phyloP scores from a whole-genome alignment of 768 basidiomycete genomes.

The Tephrocybe sp. region DNA sequence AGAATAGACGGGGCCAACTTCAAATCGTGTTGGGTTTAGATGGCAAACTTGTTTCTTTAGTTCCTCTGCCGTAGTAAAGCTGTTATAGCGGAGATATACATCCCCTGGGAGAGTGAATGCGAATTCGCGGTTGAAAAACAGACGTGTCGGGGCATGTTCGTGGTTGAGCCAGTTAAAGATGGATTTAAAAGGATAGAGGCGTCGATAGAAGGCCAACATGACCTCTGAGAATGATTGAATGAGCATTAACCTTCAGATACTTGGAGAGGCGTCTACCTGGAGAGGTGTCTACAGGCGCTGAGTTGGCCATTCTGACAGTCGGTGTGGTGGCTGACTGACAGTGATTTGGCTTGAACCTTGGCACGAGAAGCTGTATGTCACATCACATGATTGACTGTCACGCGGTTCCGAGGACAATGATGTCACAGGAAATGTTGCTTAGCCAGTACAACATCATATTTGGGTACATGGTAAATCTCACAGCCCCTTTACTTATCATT shows the following conservation, averaged over 20 bases:
- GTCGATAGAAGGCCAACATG: slow-evolving; percentile 75
- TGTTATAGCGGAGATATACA: slow-evolving; percentile 93
- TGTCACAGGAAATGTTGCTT: too few species aligned
- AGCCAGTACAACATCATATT: too few species aligned
- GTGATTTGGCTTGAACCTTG: not conserved
- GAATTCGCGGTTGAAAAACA: slow-evolving; percentile 94
- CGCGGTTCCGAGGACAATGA: not conserved
- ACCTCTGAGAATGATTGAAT: slow-evolving; percentile 31
- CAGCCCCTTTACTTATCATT: too few species aligned
- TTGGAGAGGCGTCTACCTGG: slow-evolving; percentile 10
- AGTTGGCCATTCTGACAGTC: slow-evolving; percentile 5
- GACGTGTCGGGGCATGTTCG: slow-evolving; percentile 71
- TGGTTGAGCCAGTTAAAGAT: slow-evolving; percentile 96
- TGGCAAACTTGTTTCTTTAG: slow-evolving; percentile 87
- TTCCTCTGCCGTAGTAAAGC: slow-evolving; percentile 82
- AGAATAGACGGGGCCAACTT: slow-evolving; percentile 94
- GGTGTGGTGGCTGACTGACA: not conserved
- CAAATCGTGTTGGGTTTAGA: slow-evolving; percentile 90
- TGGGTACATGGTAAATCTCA: too few species aligned
- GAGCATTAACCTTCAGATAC: not conserved
- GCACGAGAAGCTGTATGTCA: slow-evolving; percentile 3
- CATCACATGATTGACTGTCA: slow-evolving; percentile 11
- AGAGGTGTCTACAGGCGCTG: slow-evolving; percentile 9
- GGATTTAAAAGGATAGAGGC: slow-evolving; percentile 93
- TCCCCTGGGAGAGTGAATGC: slow-evolving; percentile 91